These are phyloP conservation scores for Alternaria burnsii DNA, from an alignment of 2,329 filamentous ascomycete species.

Conservation along the genomic window DNA sequence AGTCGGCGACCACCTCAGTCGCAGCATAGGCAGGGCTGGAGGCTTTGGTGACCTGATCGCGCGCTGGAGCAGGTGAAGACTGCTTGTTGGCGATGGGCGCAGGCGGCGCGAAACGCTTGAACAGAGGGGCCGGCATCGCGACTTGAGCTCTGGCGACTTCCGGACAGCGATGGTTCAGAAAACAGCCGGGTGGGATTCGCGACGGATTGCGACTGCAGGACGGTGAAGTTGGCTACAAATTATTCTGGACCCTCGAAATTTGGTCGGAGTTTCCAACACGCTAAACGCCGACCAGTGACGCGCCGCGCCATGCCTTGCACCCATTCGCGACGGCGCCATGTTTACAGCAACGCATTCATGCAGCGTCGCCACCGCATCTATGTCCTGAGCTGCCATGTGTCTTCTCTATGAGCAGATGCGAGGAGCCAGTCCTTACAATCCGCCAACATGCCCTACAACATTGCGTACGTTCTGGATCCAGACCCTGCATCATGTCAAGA, in stretches of 20 bases:
- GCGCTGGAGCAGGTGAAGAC: constrained; percentile 5
- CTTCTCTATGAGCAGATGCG: constrained; percentile 11
- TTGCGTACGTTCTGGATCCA: constrained; percentile 62
- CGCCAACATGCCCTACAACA: constrained; percentile 71
- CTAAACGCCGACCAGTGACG: constrained; percentile 39
- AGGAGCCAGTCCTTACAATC: constrained; percentile 31
- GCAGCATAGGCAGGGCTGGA: constrained; percentile 7
- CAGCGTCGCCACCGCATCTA: constrained; percentile 6
- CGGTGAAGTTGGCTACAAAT: constrained; percentile 23
- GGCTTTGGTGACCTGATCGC: neutral
- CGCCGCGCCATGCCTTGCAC: constrained; percentile 24
- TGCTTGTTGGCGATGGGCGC: constrained; percentile 14
- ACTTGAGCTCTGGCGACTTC: neutral
- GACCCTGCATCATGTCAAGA: neutral
- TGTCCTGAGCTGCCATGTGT: constrained; percentile 35
- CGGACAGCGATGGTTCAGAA: neutral
- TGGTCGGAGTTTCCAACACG: constrained; percentile 31
- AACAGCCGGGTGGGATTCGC: neutral
- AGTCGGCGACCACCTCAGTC: neutral
- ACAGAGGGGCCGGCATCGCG: constrained; percentile 58
- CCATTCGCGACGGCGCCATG: neutral
- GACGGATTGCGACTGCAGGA: constrained; percentile 8
- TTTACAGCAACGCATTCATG: neutral
- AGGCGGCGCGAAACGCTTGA: constrained; percentile 58
- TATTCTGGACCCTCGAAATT: constrained; percentile 31